Percentiles rank a stretch among this genome's conserved stretches.
These are phyloP conservation scores for Sporopachydermia quercuum DNA, from an alignment of 805 yeast genomes.

Conservation along the genomic window DNA sequence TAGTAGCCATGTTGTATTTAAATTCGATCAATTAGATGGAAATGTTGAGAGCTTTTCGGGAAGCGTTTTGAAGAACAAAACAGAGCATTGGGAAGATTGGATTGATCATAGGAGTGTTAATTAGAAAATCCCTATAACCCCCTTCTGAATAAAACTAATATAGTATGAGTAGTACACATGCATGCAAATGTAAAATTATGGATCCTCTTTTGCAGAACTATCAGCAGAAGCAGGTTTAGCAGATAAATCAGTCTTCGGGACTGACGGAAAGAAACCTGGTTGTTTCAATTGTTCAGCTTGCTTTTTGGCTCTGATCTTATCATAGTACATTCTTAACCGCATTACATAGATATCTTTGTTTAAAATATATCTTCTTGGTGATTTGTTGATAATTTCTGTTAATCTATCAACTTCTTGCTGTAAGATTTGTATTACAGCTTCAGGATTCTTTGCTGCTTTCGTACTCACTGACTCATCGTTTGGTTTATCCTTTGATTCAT, in stretches of 20 bases:
- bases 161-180: no score
- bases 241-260: conserved; percentile 15
- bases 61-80: conserved; percentile 43
- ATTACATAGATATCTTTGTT: conserved; percentile 26
- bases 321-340: conserved; percentile 19
- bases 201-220: no score
- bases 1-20: conserved; percentile 30
- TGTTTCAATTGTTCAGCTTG: conserved; percentile 16
- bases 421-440: conserved; percentile 13
- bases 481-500: no score
- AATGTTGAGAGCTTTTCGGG: conserved; percentile 60
- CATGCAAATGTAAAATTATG: no score
- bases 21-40: conserved; percentile 58
- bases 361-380: conserved; percentile 26
- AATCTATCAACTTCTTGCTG: conserved; percentile 12
- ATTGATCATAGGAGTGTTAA: conserved; percentile 61
- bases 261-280: conserved; percentile 19
- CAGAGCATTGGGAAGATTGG: conserved; percentile 62
- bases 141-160: neutral
- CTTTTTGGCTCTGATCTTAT: conserved; percentile 15
- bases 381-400: conserved; percentile 12
- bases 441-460: conserved; percentile 10
- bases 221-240: neutral
- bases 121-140: conserved; percentile 7
- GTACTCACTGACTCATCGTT: conserved; percentile 9